Evolutionary conservation across 78 protist genomes (phyloP), one percentile per base, ranked within the genome.

Genomic region (Dictyostelium discoideum): DNA sequence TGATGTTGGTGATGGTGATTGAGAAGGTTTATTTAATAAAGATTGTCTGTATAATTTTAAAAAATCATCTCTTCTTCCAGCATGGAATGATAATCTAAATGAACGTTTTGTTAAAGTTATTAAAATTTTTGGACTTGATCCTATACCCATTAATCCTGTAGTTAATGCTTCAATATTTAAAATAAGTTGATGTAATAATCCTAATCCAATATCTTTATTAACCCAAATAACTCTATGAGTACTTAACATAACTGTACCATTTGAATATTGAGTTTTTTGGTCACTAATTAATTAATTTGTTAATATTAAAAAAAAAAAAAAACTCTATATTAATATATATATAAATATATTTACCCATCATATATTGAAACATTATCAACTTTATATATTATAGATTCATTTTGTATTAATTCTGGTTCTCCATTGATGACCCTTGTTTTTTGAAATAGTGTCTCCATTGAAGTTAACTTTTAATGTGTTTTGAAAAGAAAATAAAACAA

Each of bases 31-130:
- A 4, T 29, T 16, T 74, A 32, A 39, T 44, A 79, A 79, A 44
- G 63, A 18, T 44, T n/a, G 67, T 81, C 60, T 22, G 54, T 81
- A 48, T 54, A 22, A 26, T 39, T 29, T 39, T 26, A 81, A 50
- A 54, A 44, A 81, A 3, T 92, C 86, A 85, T 92, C 93, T 50
- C 92, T 50, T 50, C 81, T 86, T 50, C 95, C 86, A 9, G 18
- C 14, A 86, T 86, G 93, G 85, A 85, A 85, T 65, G 96, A 86
- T 82, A 86, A 85, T 48, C 81, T 92, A 42, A 80, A 24, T 67
- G 73, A 54, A 24, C 37, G 69, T 44, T 29, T 39, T 37, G 48
- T 32, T 63, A 84, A 85, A 18, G 46, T 57, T 13, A 86, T 48
- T 9, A 67, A 81, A 29, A 85, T 80, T 29, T 86, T 92, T 85